These are phyloP conservation scores for Pyrenopolyporus hunteri DNA, from an alignment of 495 filamentous ascomycete species.

Conservation along the genomic window DNA sequence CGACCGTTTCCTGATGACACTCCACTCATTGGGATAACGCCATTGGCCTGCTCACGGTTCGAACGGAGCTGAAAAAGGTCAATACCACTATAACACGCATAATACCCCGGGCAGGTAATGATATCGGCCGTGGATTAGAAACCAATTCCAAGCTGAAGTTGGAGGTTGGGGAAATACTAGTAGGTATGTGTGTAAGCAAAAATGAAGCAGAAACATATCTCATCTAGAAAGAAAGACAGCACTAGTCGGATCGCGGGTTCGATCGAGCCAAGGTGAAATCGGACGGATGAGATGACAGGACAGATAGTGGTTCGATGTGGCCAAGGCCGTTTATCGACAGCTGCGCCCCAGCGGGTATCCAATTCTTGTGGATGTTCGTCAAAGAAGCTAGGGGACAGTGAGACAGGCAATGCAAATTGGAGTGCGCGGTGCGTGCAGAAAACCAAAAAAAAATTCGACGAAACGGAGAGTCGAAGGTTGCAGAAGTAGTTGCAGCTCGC, in stretches of 20 bases:
- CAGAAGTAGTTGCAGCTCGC: neutral
- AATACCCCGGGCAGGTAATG: too few relatives aligned
- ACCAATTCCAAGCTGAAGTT: neutral
- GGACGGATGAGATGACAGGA: slow-evolving; percentile 20
- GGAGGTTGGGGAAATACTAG: neutral
- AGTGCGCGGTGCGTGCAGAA: slow-evolving; percentile 9
- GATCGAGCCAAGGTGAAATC: slow-evolving; percentile 16
- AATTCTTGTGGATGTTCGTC: neutral
- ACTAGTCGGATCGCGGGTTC: neutral
- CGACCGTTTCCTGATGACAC: neutral
- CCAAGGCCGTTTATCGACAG: neutral
- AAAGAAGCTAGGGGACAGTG: slow-evolving; percentile 1
- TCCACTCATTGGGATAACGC: slow-evolving; percentile 16
- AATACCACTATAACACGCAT: slow-evolving; percentile 24
- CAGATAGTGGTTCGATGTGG: slow-evolving; percentile 18
- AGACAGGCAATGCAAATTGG: slow-evolving; percentile 14
- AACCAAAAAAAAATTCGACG: neutral
- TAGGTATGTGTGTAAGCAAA: too few relatives aligned
- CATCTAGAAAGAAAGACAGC: slow-evolving; percentile 1
- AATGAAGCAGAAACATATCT: neutral
- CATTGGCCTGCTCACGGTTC: slow-evolving; percentile 9
- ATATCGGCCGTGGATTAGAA: neutral
- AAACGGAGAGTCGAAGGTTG: neutral
- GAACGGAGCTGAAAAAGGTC: slow-evolving; percentile 24
- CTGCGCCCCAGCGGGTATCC: slow-evolving; percentile 24